Evolutionary conservation across 495 filamentous ascomycete genomes (phyloP), one percentile per base, ranked within the genome.

Genomic region (Penicillium samsonianum): DNA sequence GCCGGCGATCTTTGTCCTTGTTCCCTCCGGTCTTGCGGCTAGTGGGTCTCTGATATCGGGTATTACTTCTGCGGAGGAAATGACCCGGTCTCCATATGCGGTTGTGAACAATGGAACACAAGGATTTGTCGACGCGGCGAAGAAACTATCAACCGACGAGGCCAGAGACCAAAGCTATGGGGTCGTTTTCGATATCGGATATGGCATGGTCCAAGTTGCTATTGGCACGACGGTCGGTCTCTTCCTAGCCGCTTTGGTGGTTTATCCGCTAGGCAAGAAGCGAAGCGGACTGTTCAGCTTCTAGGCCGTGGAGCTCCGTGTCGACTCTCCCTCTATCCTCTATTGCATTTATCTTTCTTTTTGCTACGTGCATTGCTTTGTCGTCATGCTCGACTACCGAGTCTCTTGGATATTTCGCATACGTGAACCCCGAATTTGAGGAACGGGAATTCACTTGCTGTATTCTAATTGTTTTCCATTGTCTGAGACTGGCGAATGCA

Each of bases 1-100:
- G 1, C 93, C 93, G 1, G 93, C 90, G 5, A 96, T 98, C 59
- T 96, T 96, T 63, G 93, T 98, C 5, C 90, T 94, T 51, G 94
- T 98, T 5, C 93, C 93, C 3, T 91, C 87, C 14, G 93, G 92
- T 4, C 79, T 98, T 12, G 90, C 94, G 1, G 91, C 91, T 5
- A 84, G 84, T 30, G 93, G 93, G 2, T 90, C 87, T 10, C 73
- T 97, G 56, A 78, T 98, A 14, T 86, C 84, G n/a, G 93, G 94
- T 8, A 80, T 98, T 38, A 84, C 84, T n/a, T 87, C 84, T 14
- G 93, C 91, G 2, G 85, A 96, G 64, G 82, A 91, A 63, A 85
- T 98, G 54, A 87, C 83, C 12, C 71, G 72, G 2, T 77, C 77
- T 1, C 69, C 66, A 3, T 71, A 81, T 64, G 72, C 76, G 47